These are phyloP conservation scores for Suillus brevipes DNA, from an alignment of 768 basidiomycete genomes.

Conservation along the genomic window DNA sequence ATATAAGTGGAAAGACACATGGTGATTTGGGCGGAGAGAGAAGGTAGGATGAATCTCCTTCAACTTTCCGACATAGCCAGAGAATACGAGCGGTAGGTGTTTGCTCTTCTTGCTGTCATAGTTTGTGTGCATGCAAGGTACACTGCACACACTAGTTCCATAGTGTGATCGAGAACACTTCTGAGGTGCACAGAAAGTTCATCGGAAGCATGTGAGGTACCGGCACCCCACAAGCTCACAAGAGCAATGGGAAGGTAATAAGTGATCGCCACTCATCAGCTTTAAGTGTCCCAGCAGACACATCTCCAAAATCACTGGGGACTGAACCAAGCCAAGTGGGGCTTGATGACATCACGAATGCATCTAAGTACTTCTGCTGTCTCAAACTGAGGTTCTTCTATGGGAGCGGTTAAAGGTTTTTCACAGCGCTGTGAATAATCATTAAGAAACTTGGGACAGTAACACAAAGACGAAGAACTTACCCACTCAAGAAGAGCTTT, in stretches of 20 bases:
- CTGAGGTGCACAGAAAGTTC: background rate
- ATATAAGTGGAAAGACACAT: constrained; percentile 30
- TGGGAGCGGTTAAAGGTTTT: constrained; percentile 1
- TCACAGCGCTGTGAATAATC: background rate
- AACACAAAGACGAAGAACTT: background rate
- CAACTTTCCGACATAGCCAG: constrained; percentile 19
- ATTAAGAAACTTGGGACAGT: background rate
- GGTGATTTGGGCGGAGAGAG: constrained; percentile 26
- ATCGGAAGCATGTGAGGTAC: background rate
- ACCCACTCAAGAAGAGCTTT: constrained; percentile 14
- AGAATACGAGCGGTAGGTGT: constrained; percentile 18
- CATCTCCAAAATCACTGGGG: constrained; percentile 20
- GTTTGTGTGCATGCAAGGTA: constrained; percentile 19
- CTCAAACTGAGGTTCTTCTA: background rate
- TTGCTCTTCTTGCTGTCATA: constrained; percentile 9
- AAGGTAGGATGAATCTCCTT: constrained; percentile 21
- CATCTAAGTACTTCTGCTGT: background rate
- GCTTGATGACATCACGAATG: constrained; percentile 9
- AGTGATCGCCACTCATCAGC: constrained; percentile 23
- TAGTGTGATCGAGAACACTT: constrained; percentile 27
- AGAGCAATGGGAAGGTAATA: constrained; percentile 19
- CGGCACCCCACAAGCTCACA: constrained; percentile 20
- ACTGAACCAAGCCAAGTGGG: constrained; percentile 22
- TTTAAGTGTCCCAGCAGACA: constrained; percentile 15
- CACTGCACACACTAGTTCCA: constrained; percentile 30